Base-by-base conservation (phyloP, 2,329 filamentous ascomycete species). In the Neophaeococcomyces mojaviensis region DNA sequence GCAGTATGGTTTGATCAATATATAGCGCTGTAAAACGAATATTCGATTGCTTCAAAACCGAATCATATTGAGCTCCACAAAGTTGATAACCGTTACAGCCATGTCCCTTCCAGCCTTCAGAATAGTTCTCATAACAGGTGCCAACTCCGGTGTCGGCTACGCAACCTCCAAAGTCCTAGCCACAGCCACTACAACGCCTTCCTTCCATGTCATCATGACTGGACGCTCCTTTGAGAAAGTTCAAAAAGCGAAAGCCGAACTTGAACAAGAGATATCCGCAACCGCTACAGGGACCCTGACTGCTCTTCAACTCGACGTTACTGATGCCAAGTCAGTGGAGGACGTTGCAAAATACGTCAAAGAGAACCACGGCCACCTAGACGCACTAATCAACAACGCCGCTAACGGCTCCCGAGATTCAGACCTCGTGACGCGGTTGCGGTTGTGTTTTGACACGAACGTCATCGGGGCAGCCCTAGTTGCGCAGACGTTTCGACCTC, bases 271-370 rank as follows among this genome's bases (percentile, higher is more conserved):
- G 26, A 67, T 66, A 48, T 62, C 58, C 33, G 49, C 62, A 39
- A 53, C 51, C 15, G 60, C 61, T 52, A 52, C 19, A 56, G 55
- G 6, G 55, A 58, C 4, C 57, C 30, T 49, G 10, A 44, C 48
- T 10, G 32, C 48, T 4, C n/a, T 59, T 30, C 56, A 60, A 4
- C 66, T 76, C 18, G 73, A 73, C 13, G 73, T 74, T 19, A 68
- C 73, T 19, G 73, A 71, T 8, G 69, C 69, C 53, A 64, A 69
- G 49, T 74, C 59, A 8, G 53, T 71, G 45, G 72, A 80, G 57
- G 68, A 77, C 36, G 70, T 73, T 24, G 74, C 72, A 10, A 76
- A 81, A 54, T 68, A 72, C 46, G 69, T 77, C 20, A 72, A 71
- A 8, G 62, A 68, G 44, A 77, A 77, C 49, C 75, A 78, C 53